Evolutionary conservation across 441 rosid genomes (phyloP).

Genomic region (Populus hybrid): DNA sequence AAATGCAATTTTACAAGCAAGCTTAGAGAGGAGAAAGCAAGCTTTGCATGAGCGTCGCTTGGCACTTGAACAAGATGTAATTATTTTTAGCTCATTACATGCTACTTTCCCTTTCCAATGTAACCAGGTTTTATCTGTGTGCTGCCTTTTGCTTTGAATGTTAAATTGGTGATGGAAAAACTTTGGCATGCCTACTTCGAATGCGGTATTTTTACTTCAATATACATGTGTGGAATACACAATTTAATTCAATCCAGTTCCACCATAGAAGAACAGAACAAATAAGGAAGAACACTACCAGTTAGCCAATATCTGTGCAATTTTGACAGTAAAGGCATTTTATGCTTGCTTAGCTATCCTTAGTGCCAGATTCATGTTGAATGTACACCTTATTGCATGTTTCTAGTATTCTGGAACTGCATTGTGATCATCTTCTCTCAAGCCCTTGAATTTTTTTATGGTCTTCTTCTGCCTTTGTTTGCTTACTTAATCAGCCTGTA

Average conservation of each 20-base stretch:
- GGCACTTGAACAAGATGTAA: constrained; percentile 99
- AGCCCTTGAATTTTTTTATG: not conserved
- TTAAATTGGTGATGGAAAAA: not conserved
- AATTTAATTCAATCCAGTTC: not conserved
- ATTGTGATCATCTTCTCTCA: not conserved
- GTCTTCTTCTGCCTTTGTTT: not conserved
- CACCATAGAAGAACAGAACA: not conserved
- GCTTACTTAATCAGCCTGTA: not conserved
- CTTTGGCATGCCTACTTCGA: not conserved
- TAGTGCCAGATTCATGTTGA: not conserved
- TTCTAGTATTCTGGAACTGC: not conserved
- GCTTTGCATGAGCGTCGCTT: constrained; percentile 95
- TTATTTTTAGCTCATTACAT: constrained; percentile 19
- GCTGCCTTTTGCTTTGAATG: not conserved
- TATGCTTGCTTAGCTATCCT: not conserved
- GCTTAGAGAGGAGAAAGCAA: constrained; percentile 97
- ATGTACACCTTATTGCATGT: not conserved
- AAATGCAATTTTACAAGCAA: constrained; percentile 96
- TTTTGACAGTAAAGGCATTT: not conserved
- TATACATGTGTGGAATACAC: not conserved
- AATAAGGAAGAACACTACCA: not conserved
- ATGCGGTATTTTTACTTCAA: not conserved
- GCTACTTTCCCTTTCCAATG: constrained; percentile 1
- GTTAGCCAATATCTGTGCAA: not conserved
- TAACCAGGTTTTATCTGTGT: constrained; percentile 14